Evolutionary conservation across 345 rosid genomes (phyloP).

Genomic region (Limnanthes douglasii): DNA sequence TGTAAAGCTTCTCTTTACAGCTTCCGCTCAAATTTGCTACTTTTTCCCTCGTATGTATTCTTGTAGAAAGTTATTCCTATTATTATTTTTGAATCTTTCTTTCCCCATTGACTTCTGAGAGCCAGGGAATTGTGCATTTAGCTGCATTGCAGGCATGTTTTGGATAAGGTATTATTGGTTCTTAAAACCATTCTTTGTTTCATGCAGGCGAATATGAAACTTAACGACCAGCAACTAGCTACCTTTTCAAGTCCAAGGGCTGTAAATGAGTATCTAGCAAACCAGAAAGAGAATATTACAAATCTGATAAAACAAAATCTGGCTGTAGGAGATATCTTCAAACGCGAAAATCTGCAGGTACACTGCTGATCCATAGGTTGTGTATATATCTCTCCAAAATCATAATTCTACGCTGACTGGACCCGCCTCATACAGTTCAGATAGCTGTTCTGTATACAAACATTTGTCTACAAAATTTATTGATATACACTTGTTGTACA

Average conservation of each 20-base stretch:
- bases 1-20: not conserved
- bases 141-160: too few relatives aligned
- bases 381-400: not conserved
- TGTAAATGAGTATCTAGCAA: slow-evolving; percentile 62
- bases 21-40: not conserved
- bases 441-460: slow-evolving; percentile 1
- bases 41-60: too few relatives aligned
- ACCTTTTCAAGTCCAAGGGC: slow-evolving; percentile 68
- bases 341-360: slow-evolving; percentile 71
- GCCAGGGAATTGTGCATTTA: too few relatives aligned
- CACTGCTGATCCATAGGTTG: too few relatives aligned
- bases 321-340: slow-evolving; percentile 70
- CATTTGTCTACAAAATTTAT: not conserved
- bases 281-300: slow-evolving; percentile 47
- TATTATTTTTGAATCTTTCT: too few relatives aligned
- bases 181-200: slow-evolving; percentile 5
- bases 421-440: not conserved
- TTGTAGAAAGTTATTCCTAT: too few relatives aligned
- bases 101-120: too few relatives aligned
- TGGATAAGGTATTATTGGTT: too few relatives aligned
- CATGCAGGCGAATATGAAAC: slow-evolving; percentile 58
- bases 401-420: not conserved
- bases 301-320: slow-evolving; percentile 53
- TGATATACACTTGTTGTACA: slow-evolving; percentile 15
- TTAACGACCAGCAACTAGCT: slow-evolving; percentile 64